Evolutionary conservation across 2,329 filamentous ascomycete genomes (phyloP).

Genomic region (Ophiostoma piceae): DNA sequence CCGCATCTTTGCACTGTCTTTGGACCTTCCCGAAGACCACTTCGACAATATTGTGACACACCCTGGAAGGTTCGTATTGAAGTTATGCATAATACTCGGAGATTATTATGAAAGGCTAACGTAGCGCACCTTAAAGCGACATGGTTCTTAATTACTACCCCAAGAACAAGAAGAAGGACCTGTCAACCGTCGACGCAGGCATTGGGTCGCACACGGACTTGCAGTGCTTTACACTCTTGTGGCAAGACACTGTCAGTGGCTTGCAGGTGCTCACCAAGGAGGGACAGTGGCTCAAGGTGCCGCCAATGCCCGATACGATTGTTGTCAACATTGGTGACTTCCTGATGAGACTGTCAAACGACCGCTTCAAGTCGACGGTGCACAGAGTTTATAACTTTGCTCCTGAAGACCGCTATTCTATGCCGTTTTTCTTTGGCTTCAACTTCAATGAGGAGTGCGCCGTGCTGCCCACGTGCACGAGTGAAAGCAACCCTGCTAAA

Average conservation of each 20-base stretch:
- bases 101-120: not conserved
- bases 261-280: constrained; percentile 38
- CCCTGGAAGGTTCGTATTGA: constrained; percentile 24
- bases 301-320: constrained; percentile 42
- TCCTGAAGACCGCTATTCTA: constrained; percentile 42
- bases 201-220: constrained; percentile 39
- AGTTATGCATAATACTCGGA: constrained; percentile 27
- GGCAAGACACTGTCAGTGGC: constrained; percentile 42
- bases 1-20: constrained; percentile 24
- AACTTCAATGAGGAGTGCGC: constrained; percentile 41
- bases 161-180: constrained; percentile 27
- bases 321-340: constrained; percentile 51
- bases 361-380: constrained; percentile 44
- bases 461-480: constrained; percentile 39
- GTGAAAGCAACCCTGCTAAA: constrained; percentile 36
- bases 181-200: constrained; percentile 32
- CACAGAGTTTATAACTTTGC: constrained; percentile 46
- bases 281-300: constrained; percentile 41
- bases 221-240: constrained; percentile 46
- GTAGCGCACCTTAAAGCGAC: constrained; percentile 22
- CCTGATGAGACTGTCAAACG: constrained; percentile 47
- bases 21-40: constrained; percentile 30
- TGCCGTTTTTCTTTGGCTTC: constrained; percentile 52
- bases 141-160: constrained; percentile 29
- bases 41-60: constrained; percentile 39